Base-by-base conservation (phyloP, 2,329 filamentous ascomycete species). In the Botrytis medusae region DNA sequence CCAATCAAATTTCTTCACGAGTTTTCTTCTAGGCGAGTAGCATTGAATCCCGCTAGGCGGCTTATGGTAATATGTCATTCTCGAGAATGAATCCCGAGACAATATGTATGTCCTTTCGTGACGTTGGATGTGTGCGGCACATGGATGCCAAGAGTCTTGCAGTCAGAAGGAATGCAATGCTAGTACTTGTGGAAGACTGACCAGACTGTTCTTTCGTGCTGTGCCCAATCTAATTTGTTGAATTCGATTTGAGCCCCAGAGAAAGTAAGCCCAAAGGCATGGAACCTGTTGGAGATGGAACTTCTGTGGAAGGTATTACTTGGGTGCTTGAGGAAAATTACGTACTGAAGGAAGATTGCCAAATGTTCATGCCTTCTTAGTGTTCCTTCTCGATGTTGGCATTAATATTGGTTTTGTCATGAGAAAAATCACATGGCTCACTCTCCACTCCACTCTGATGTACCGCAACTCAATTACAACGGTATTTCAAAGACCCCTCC, bases 51-150 rank as follows among this genome's bases (percentile, higher is more conserved):
- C 68, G 54, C 68, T 62, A 62, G 34, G 54, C 22, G 34, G 42
- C 37, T 34, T 34, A 46, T 32, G 37, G 37, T 54, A 42, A 42
- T 64, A 42, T 54, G 44, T 54, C 3, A 4, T 40, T 20, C 48
- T 62, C 61, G 6, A 34, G 14, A 72, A 54, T 57, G 14, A 72
- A 54, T 57, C 46, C 62, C 61, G 34, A 68, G 48, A 68, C 20
- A 59, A 29, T 37, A 48, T 42, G 61, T 37, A 48, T 42, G 61
- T 48, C 29, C 29, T 29, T 44, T 44, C 60, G 37, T 71, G 69
- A 71, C 69, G 60, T 64, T 65, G 29, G 69, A 63, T 65, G 29
- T 54, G 18, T 48, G 60, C 60, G 69, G 69, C 69, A 65, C 29
- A 72, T 67, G 60, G 60, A 42, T 40, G 69, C 51, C 60, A 64